A percentile compares a stretch with the other conserved stretches of the same genome.
These are phyloP conservation scores for Tetradesmus obliquus DNA, from an alignment of 139 green algal genomes.

Conservation along the genomic window DNA sequence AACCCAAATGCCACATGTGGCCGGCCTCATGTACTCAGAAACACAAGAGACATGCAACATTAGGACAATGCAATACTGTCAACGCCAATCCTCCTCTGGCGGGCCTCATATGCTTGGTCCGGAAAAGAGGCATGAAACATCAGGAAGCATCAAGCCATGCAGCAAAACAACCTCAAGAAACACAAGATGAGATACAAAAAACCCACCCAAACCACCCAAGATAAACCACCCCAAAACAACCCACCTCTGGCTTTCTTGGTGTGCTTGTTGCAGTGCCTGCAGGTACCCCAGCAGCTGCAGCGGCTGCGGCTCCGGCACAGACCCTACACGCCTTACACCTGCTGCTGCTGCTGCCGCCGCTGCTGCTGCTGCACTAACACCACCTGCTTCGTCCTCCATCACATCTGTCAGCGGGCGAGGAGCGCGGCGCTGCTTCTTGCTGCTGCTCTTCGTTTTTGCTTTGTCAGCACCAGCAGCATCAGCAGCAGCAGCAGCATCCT, in stretches of 20 bases:
- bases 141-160: too few species aligned
- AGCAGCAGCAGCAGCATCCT: background rate
- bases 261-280: slow-evolving; percentile 48
- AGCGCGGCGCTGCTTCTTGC: background rate
- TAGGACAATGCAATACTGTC: too few species aligned
- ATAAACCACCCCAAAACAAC: background rate
- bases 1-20: too few species aligned
- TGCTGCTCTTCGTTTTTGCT: background rate
- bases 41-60: background rate
- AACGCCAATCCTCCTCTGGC: too few species aligned
- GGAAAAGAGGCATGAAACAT: too few species aligned
- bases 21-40: too few species aligned
- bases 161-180: too few species aligned
- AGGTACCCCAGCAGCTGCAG: slow-evolving; percentile 49
- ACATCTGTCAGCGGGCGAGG: background rate
- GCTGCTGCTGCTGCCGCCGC: slow-evolving; percentile 33
- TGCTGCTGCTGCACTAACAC: background rate
- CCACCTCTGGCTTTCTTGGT: slow-evolving; percentile 22
- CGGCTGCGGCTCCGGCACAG: slow-evolving; percentile 48
- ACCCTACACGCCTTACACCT: background rate
- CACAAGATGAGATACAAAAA: too few species aligned
- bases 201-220: too few species aligned
- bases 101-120: too few species aligned
- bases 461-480: background rate
- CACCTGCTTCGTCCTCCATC: background rate